phyloP scores from a whole-genome alignment of 805 yeast genomes.

The Myxozyma neglecta region DNA sequence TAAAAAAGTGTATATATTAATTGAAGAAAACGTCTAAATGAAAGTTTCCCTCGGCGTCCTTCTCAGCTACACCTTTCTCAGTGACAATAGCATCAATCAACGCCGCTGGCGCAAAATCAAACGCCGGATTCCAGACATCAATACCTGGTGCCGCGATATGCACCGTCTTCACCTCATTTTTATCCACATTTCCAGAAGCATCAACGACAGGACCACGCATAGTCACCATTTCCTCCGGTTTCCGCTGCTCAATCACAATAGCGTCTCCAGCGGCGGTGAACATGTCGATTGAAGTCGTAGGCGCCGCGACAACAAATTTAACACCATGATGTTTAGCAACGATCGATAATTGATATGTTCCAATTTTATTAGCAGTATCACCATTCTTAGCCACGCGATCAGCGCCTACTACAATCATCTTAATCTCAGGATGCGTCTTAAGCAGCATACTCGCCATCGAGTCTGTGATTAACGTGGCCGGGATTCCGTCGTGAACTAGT shows the following conservation, averaged over 20 bases:
- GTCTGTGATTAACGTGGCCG: conserved; percentile 86
- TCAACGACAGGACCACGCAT: conserved; percentile 66
- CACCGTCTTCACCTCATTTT: conserved; percentile 48
- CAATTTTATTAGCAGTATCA: conserved; percentile 94
- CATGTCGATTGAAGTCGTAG: conserved; percentile 83
- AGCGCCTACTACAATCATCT: conserved; percentile 90
- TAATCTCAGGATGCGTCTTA: conserved; percentile 62
- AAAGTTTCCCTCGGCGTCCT: conserved; percentile 54
- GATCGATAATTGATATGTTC: conserved; percentile 84
- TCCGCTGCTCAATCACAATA: conserved; percentile 86
- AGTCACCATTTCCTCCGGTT: conserved; percentile 71
- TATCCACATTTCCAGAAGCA: conserved; percentile 36
- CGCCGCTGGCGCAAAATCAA: conserved; percentile 85
- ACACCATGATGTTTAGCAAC: conserved; percentile 67
- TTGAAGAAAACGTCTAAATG: conserved; percentile 40
- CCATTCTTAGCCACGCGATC: conserved; percentile 92
- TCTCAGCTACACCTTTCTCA: conserved; percentile 62
- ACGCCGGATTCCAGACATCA: conserved; percentile 93
- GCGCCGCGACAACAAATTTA: conserved; percentile 92
- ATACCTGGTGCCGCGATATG: conserved; percentile 84
- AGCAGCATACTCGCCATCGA: conserved; percentile 85
- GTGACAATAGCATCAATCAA: conserved; percentile 88
- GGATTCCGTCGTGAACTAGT: conserved; percentile 78
- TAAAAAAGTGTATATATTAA: too few relatives aligned
- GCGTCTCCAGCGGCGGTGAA: conserved; percentile 65